Percentiles rank a stretch among this genome's conserved stretches.
Evolutionary conservation across 1,284 basidiomycete genomes (phyloP).

Genomic region (Irpex rosettiformis): DNA sequence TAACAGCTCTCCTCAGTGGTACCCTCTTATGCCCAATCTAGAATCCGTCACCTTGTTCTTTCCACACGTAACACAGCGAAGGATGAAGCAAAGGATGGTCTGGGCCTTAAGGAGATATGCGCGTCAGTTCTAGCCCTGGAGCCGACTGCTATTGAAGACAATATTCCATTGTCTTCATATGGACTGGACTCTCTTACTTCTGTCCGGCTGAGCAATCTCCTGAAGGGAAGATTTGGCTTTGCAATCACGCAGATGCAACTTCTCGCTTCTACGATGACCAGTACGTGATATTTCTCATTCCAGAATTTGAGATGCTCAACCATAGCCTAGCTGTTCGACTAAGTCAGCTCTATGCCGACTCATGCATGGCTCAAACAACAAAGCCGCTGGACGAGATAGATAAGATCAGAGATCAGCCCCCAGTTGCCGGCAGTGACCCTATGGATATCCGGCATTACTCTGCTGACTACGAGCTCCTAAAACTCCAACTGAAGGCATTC

Average conservation of each 20-base stretch:
- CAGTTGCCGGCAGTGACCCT: neutral
- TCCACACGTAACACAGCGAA: conserved; percentile 4
- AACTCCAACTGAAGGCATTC: neutral
- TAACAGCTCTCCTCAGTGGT: neutral
- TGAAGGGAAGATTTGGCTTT: conserved; percentile 12
- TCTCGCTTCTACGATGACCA: conserved; percentile 14
- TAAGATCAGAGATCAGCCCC: too few species aligned
- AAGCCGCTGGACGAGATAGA: too few species aligned
- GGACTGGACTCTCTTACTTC: conserved; percentile 18
- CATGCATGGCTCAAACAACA: too few species aligned
- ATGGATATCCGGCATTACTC: neutral
- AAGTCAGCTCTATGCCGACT: neutral
- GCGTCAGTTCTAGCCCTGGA: conserved; percentile 15
- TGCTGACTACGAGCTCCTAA: neutral
- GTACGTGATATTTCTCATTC: conserved; percentile 2
- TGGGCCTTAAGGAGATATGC: conserved; percentile 1
- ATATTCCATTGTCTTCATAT: conserved; percentile 14
- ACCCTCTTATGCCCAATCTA: neutral
- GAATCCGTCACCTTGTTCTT: conserved; percentile 3
- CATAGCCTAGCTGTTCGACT: neutral
- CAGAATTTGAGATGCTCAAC: neutral
- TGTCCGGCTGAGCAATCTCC: conserved; percentile 13
- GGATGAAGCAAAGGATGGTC: neutral
- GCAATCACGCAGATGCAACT: conserved; percentile 17
- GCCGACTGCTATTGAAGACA: conserved; percentile 13